Conservation (phyloP, 2,329 filamentous ascomycete genomes). For the Botrytis galanthina region DNA sequence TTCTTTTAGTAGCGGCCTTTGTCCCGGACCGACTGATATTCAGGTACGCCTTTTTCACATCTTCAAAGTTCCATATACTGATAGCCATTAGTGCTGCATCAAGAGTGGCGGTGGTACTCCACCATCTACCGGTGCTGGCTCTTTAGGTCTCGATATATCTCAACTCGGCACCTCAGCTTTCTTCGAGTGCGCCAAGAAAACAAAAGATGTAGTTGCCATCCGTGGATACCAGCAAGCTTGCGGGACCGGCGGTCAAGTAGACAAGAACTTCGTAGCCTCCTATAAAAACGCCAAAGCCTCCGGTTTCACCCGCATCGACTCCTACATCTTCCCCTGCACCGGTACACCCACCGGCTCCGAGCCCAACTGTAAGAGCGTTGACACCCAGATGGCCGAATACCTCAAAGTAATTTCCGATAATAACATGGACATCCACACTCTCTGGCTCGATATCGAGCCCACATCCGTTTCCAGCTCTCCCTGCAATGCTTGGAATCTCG, state of each 20-base stretch:
- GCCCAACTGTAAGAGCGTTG: constrained; percentile 29
- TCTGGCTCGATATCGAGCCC: constrained; percentile 34
- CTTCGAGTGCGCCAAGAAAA: constrained; percentile 26
- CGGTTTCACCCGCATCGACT: constrained; percentile 29
- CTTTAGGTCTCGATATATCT: constrained; percentile 26
- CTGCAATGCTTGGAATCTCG: constrained; percentile 33
- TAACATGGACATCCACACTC: constrained; percentile 24
- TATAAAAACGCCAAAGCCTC: constrained; percentile 30
- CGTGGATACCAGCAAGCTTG: constrained; percentile 29
- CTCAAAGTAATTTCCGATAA: constrained; percentile 26
- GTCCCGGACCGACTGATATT: constrained; percentile 26
- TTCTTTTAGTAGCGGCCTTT: constrained; percentile 22
- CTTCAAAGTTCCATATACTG: neutral
- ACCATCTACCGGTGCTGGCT: constrained; percentile 13
- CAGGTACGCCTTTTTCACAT: neutral
- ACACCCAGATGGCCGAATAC: constrained; percentile 30
- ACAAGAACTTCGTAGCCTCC: constrained; percentile 25
- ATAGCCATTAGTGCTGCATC: constrained; percentile 25
- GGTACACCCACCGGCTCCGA: constrained; percentile 27
- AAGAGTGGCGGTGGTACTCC: constrained; percentile 6
- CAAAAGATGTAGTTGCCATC: constrained; percentile 25
- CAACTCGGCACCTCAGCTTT: constrained; percentile 19
- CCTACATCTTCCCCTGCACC: constrained; percentile 34
- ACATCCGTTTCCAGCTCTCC: constrained; percentile 15
- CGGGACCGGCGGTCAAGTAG: constrained; percentile 27